Evolutionary conservation across 306 rosid species (phyloP), one percentile per base, ranked within the genome.

Genomic region (Quercus ilex): DNA sequence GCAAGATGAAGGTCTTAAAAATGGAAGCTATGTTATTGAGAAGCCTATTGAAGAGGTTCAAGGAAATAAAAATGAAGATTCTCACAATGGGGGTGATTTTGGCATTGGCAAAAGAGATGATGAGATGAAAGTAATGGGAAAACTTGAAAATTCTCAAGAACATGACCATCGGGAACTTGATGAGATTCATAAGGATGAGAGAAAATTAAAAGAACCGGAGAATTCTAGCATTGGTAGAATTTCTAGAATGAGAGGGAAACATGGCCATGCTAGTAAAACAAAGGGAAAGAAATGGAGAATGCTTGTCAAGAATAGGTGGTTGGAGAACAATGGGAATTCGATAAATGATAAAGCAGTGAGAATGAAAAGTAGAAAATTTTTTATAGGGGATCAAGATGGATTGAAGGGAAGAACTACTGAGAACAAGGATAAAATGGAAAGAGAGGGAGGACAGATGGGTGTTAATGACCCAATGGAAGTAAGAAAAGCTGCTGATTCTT

Each of bases 271-370:
- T 1, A 67, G 81, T 68, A 78, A 86, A 79, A 35, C 78, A 1
- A 89, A 56, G 77, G 92, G 81, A 30, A 85, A 83, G 74, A 83
- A 68, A 49, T 77, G 89, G 98, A 88, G 85, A 77, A 55, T 13
- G 56, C 76, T 76, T 4, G 80, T 86, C 11, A 85, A 75, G 80
- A 75, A 69, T 21, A 82, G 80, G 63, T 60, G 82, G 75, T 33
- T 46, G 75, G 87, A 83, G 78, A 85, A 75, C 69, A 79, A 78
- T 65, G 83, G 71, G 26, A 70, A 55, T 55, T 71, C 67, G 25
- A 74, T 57, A 64, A 77, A 72, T n/a, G 80, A 78, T 26, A 82
- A 74, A 70, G 82, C 41, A 28, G 60, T 74, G 31, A 76, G 74
- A 77, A 74, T 19, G 69, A 82, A 64, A 28, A 43, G 75, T 51